These are phyloP conservation scores for Neurospora tetrasperma DNA, from an alignment of 495 filamentous ascomycete species.

Conservation along the genomic window DNA sequence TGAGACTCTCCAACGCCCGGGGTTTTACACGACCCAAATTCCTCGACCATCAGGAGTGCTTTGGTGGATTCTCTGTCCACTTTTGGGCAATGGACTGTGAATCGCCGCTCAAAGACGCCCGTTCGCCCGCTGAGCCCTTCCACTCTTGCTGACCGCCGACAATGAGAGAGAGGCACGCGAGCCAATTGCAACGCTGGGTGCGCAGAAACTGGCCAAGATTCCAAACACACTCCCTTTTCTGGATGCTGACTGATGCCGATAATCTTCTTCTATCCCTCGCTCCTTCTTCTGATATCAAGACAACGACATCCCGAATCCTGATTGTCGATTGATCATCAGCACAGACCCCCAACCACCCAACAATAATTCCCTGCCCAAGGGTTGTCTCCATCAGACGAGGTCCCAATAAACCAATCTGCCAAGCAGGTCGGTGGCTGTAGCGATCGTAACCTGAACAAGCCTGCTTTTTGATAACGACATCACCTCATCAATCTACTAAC, in stretches of 20 bases:
- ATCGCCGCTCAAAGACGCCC: background rate
- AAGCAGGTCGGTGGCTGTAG: background rate
- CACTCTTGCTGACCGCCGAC: background rate
- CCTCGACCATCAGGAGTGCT: background rate
- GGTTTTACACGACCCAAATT: background rate
- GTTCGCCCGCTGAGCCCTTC: background rate
- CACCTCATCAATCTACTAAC: background rate
- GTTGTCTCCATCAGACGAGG: background rate
- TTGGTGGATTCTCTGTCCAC: background rate
- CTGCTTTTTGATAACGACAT: background rate
- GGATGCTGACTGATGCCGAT: background rate
- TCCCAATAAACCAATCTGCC: background rate
- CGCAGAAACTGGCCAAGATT: background rate
- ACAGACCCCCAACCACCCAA: conserved; percentile 1
- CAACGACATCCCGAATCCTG: background rate
- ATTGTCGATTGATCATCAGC: background rate
- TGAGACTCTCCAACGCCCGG: background rate
- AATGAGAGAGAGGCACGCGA: background rate
- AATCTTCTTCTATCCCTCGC: background rate
- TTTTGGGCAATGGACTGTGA: background rate
- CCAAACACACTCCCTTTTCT: background rate
- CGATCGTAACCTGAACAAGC: background rate
- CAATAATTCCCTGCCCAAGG: background rate
- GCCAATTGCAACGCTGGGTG: background rate
- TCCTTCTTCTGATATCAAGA: background rate